Evolutionary conservation across 805 yeast species (phyloP).

Genomic region (Metschnikowia matae): DNA sequence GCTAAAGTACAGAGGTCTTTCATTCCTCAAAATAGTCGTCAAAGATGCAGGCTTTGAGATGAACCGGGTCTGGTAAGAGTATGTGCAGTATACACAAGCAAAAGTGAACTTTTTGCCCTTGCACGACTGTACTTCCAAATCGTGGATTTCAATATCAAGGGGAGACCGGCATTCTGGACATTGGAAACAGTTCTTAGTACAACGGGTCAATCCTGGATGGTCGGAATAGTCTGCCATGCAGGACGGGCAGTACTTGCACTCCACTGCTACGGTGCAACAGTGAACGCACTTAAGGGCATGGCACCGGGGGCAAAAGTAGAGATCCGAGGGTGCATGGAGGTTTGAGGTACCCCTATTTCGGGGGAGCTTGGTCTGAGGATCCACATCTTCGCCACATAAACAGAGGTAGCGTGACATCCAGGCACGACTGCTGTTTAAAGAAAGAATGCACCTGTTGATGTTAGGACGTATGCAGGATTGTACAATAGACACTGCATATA

Average conservation of each 20-base stretch:
- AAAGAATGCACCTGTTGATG: neutral
- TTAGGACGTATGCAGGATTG: neutral
- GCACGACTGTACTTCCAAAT: slow-evolving; percentile 8
- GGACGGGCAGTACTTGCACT: slow-evolving; percentile 33
- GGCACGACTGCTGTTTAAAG: neutral
- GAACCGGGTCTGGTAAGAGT: slow-evolving; percentile 12
- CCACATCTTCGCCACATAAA: slow-evolving; percentile 8
- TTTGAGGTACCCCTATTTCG: neutral
- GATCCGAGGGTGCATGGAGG: slow-evolving; percentile 20
- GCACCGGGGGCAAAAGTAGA: slow-evolving; percentile 37
- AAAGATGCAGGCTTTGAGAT: slow-evolving; percentile 17
- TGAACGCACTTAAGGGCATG: slow-evolving; percentile 26
- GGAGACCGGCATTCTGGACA: slow-evolving; percentile 35
- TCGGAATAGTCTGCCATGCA: slow-evolving; percentile 35
- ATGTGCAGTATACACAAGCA: slow-evolving; percentile 13
- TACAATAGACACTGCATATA: no score
- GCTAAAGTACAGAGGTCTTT: slow-evolving; percentile 9
- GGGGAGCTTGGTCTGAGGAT: slow-evolving; percentile 7
- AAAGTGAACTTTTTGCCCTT: slow-evolving; percentile 13
- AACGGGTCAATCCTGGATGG: slow-evolving; percentile 19
- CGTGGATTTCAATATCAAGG: slow-evolving; percentile 21
- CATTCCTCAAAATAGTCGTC: slow-evolving; percentile 12
- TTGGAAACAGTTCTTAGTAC: slow-evolving; percentile 37
- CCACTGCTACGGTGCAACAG: slow-evolving; percentile 25
- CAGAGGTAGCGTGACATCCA: slow-evolving; percentile 13